Base-by-base conservation (phyloP, 2,329 filamentous ascomycete species). In the Exophiala xenobiotica region DNA sequence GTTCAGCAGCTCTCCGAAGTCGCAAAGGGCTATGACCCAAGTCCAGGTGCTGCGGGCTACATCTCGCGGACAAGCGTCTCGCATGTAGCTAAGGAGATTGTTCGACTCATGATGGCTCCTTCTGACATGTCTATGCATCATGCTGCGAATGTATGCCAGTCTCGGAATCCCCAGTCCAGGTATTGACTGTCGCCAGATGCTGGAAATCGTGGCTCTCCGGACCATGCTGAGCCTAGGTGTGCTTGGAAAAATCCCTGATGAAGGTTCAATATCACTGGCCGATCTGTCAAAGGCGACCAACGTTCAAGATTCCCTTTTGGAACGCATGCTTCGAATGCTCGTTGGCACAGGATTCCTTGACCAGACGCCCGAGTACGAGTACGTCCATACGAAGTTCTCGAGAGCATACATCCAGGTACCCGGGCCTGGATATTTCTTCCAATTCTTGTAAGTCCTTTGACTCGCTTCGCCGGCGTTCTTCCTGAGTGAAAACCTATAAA, bases 201-300 rank as follows among this genome's bases (percentile, higher is more conserved):
- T 56, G 8, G 59, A 57, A 23, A 50, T 63, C 26, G 61, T 56
- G 19, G 50, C 61, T 1, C 27, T 63, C 9, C 52, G 61, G 29
- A 49, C 61, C 2, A 45, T 63, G 12, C 47, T 63, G 11, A 50
- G 58, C 16, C 53, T 56, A 5, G 59, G 59, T 5, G 59, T 62
- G 11, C 60, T 63, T 33, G 50, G 59, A 14, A 49, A 54, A 9
- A 61, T 63, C 19, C 61, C 61, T 2, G 51, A 51, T 2, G 59
- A 56, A 6, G 61, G 59, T 7, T 54, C 51, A 27, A 47, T 54
- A 24, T 54, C 51, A 18, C 33, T 51, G 22, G 45, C 26, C 9
- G 46, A 49, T 8, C 29, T 54, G 19, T 50, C 46, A 8, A 37
- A 48, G 19, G 43, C 24, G 12, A 51, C 44, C 16, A 45, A 37